A percentile compares a stretch with the other conserved stretches of the same genome.
Conservation (phyloP, 1,139 yeast species). For the Yamadazyma jaroonii region DNA sequence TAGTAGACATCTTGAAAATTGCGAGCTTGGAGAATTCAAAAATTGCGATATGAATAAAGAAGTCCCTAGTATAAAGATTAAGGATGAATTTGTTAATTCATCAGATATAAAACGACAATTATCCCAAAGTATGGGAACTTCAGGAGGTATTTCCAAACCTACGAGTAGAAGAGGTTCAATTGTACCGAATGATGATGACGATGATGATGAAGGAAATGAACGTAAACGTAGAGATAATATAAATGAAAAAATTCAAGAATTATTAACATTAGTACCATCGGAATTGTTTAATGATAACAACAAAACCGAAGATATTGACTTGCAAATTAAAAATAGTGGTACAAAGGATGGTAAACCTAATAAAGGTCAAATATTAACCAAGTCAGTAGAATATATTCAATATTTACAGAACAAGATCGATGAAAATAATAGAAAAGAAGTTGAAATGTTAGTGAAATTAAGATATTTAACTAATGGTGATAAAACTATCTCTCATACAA, state of each 20-base stretch:
- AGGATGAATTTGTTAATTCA: slow-evolving; percentile 10
- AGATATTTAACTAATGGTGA: slow-evolving; percentile 44
- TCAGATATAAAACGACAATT: slow-evolving; percentile 40
- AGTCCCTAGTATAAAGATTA: slow-evolving; percentile 28
- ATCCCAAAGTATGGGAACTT: slow-evolving; percentile 33
- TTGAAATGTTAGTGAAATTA: slow-evolving; percentile 63
- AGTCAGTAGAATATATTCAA: slow-evolving; percentile 81
- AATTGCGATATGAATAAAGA: slow-evolving; percentile 1
- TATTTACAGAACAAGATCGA: slow-evolving; percentile 75
- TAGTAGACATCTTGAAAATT: slow-evolving; percentile 27
- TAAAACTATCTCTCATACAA: slow-evolving; percentile 51
- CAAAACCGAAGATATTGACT: slow-evolving; percentile 21
- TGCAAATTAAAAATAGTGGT: slow-evolving; percentile 52
- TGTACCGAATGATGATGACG: slow-evolving; percentile 30
- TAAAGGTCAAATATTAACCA: slow-evolving; percentile 84
- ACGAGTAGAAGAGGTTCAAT: slow-evolving; percentile 39
- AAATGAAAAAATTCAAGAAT: slow-evolving; percentile 84
- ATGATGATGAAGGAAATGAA: slow-evolving; percentile 45
- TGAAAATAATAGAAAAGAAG: slow-evolving; percentile 71
- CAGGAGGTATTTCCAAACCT: slow-evolving; percentile 41
- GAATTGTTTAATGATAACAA: slow-evolving; percentile 40
- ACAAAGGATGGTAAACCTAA: slow-evolving; percentile 89
- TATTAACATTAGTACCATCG: slow-evolving; percentile 66
- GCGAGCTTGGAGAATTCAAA: background rate
- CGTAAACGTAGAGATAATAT: slow-evolving; percentile 83